Percentiles rank a stretch among this genome's conserved stretches.
Conservation (phyloP, 371 early-diverging fungal species). For the Batrachochytrium dendrobatidis region DNA sequence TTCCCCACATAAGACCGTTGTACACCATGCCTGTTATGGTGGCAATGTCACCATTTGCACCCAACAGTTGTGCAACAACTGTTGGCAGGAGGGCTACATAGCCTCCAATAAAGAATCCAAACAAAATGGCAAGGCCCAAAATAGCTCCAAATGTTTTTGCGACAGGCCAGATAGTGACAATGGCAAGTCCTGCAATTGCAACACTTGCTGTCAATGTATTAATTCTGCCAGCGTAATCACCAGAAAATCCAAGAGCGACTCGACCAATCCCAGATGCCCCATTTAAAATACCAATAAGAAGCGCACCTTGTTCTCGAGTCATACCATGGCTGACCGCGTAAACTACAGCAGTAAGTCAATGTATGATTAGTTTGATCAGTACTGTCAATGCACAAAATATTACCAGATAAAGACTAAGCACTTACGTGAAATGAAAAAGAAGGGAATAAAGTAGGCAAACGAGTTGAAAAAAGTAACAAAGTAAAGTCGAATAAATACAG, state of each 20-base stretch:
- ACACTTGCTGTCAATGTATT: conserved; percentile 44
- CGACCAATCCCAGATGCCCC: conserved; percentile 59
- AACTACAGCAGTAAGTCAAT: conserved; percentile 4
- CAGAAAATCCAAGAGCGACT: conserved; percentile 50
- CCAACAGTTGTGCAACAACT: conserved; percentile 45
- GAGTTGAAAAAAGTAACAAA: conserved; percentile 31
- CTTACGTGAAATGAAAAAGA: conserved; percentile 35
- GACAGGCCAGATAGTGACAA: conserved; percentile 56
- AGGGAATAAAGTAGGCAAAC: conserved; percentile 54
- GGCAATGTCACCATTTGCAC: conserved; percentile 41
- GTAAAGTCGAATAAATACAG: conserved; percentile 7
- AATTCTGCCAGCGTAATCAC: conserved; percentile 53
- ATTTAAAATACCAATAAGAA: conserved; percentile 47
- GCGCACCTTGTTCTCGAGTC: conserved; percentile 33
- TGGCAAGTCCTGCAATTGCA: conserved; percentile 39
- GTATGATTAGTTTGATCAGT: too few relatives aligned
- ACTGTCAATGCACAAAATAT: not conserved
- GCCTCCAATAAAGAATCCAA: conserved; percentile 49
- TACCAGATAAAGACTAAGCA: not conserved
- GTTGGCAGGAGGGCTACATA: conserved; percentile 20
- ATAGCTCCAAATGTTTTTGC: conserved; percentile 25
- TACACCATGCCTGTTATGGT: conserved; percentile 47
- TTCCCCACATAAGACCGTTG: conserved; percentile 4
- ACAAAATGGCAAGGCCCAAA: conserved; percentile 11
- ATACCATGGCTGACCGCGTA: conserved; percentile 37